Evolutionary conservation across 441 rosid species (phyloP).

Genomic region (Hura crepitans): DNA sequence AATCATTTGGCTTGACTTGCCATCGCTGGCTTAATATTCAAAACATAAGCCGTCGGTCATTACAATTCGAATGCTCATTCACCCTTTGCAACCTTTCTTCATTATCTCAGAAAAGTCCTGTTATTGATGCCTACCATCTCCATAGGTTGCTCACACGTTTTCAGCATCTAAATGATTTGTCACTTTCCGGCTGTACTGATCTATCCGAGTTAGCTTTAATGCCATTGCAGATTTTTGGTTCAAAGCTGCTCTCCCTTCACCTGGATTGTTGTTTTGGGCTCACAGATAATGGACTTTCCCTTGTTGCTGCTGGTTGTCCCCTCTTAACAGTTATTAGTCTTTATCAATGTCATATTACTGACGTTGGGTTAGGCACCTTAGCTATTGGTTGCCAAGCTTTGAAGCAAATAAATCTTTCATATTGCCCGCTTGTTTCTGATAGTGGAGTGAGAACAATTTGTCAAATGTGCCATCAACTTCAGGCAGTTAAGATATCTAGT

Average conservation of each 20-base stretch:
- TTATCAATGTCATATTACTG: conserved; percentile 58
- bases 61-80: conserved; percentile 58
- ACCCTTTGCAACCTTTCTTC: conserved; percentile 24
- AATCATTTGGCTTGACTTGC: conserved; percentile 72
- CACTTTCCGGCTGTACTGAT: conserved; percentile 64
- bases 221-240: conserved; percentile 45
- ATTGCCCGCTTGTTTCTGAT: conserved; percentile 56
- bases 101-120: conserved; percentile 34
- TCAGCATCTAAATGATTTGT: conserved; percentile 50
- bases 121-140: conserved; percentile 44
- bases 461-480: conserved; percentile 49
- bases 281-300: conserved; percentile 53
- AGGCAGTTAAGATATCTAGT: conserved; percentile 52
- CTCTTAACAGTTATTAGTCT: conserved; percentile 49
- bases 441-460: conserved; percentile 46
- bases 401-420: conserved; percentile 51
- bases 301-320: conserved; percentile 52
- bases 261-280: conserved; percentile 68
- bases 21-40: conserved; percentile 63
- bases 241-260: conserved; percentile 44
- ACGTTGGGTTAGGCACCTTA: conserved; percentile 50
- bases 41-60: conserved; percentile 45
- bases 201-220: conserved; percentile 52
- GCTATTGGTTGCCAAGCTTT: conserved; percentile 44
- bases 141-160: conserved; percentile 60